Conservation (phyloP, 768 basidiomycete genomes). For the Kwoniella newhampshirensis region DNA sequence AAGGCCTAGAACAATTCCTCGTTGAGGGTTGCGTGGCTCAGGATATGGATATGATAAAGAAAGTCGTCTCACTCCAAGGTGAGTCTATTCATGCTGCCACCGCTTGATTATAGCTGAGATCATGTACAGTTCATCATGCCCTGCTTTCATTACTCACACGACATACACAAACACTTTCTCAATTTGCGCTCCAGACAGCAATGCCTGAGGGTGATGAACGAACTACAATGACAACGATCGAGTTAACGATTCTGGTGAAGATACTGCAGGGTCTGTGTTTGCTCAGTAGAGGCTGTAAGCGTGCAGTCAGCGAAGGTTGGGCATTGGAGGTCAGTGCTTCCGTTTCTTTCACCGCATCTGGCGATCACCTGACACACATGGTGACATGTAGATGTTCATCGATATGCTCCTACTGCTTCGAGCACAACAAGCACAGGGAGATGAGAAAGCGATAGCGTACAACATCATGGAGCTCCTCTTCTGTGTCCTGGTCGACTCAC, state of each 20-base stretch:
- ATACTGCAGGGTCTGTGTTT: conserved; percentile 41
- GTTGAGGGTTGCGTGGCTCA: conserved; percentile 18
- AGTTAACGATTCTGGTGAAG: conserved; percentile 23
- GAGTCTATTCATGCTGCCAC: not conserved
- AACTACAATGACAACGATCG: conserved; percentile 22
- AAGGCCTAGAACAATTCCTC: conserved; percentile 16
- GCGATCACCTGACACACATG: not conserved
- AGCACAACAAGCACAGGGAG: conserved; percentile 17
- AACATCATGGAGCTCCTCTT: conserved; percentile 77
- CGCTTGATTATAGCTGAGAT: not conserved
- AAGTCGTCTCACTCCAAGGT: conserved; percentile 13
- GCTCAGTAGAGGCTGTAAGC: conserved; percentile 25
- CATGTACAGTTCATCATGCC: conserved; percentile 28
- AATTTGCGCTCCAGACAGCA: conserved; percentile 21
- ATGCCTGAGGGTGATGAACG: conserved; percentile 25
- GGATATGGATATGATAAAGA: conserved; percentile 1
- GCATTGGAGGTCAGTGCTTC: conserved; percentile 36
- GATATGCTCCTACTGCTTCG: conserved; percentile 41
- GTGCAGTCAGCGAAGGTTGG: conserved; percentile 33
- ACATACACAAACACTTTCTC: conserved; percentile 33
- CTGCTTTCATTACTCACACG: conserved; percentile 35
- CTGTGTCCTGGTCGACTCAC: conserved; percentile 84
- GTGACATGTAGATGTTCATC: conserved; percentile 33
- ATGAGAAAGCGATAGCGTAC: conserved; percentile 62
- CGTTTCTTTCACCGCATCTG: not conserved